Conservation (phyloP, 2,329 filamentous ascomycete genomes). For the Penicillium hordei region DNA sequence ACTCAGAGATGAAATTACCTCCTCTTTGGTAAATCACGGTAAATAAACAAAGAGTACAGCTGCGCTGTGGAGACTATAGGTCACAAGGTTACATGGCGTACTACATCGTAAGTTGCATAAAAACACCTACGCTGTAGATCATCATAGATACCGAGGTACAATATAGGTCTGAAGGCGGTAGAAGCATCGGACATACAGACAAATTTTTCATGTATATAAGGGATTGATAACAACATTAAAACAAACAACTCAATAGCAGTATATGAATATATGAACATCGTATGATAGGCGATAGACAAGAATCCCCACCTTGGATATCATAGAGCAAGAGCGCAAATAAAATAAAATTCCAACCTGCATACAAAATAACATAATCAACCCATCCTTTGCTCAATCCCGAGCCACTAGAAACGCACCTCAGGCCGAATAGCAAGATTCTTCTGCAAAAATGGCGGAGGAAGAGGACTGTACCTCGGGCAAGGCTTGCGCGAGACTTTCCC, state of each 20-base stretch:
- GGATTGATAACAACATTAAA: not conserved
- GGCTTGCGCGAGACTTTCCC: slow-evolving; percentile 13
- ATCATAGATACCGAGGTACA: not conserved
- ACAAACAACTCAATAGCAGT: not conserved
- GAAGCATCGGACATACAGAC: too few relatives aligned
- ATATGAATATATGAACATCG: not conserved
- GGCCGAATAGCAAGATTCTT: slow-evolving; percentile 16
- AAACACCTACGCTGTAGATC: not conserved
- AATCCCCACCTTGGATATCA: not conserved
- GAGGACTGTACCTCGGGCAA: slow-evolving; percentile 18
- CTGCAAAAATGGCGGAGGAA: slow-evolving; percentile 18
- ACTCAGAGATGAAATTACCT: too few relatives aligned
- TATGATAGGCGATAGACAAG: not conserved
- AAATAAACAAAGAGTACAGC: not conserved
- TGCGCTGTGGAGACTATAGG: too few relatives aligned
- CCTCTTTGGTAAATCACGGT: not conserved
- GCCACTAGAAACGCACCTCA: slow-evolving; percentile 20
- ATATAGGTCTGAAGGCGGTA: too few relatives aligned
- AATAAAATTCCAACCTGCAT: not conserved
- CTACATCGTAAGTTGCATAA: not conserved
- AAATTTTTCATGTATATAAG: too few relatives aligned
- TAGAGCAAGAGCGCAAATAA: not conserved
- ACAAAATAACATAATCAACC: not conserved
- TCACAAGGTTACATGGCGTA: not conserved
- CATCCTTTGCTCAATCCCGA: too few relatives aligned